phyloP scores from a whole-genome alignment of 2,329 filamentous ascomycete species.

The Waltergamsia citrina region DNA sequence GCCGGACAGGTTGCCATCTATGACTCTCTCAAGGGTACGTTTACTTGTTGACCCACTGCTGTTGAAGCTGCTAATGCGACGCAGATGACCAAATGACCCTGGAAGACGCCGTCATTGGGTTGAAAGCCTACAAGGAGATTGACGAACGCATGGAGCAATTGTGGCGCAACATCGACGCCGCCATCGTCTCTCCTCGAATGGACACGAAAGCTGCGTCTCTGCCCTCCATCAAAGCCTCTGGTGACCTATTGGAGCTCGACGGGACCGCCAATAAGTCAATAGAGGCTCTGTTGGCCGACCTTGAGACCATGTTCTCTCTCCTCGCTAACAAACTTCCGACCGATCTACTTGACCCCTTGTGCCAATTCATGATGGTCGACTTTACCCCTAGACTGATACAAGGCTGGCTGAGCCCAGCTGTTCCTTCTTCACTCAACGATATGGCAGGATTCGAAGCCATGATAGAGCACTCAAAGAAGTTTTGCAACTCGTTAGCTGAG shows the following conservation, averaged over 20 bases:
- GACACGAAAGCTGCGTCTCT: slow-evolving; percentile 22
- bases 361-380: slow-evolving; percentile 59
- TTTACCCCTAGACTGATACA: slow-evolving; percentile 60
- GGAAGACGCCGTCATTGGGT: slow-evolving; percentile 41
- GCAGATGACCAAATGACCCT: slow-evolving; percentile 43
- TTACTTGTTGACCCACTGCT: too few species aligned
- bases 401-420: slow-evolving; percentile 64
- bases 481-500: slow-evolving; percentile 54
- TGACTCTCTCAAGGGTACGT: slow-evolving; percentile 38
- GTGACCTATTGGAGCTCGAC: slow-evolving; percentile 30
- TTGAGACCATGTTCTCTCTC: slow-evolving; percentile 41
- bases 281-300: slow-evolving; percentile 41
- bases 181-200: slow-evolving; percentile 52
- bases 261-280: slow-evolving; percentile 35
- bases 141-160: slow-evolving; percentile 50
- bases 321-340: slow-evolving; percentile 41
- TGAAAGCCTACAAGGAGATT: slow-evolving; percentile 51
- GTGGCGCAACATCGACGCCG: slow-evolving; percentile 53
- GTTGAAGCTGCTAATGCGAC: slow-evolving; percentile 1
- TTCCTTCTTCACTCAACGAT: slow-evolving; percentile 65
- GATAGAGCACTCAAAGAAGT: slow-evolving; percentile 52
- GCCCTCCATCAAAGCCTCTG: slow-evolving; percentile 29
- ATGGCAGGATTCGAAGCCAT: slow-evolving; percentile 63
- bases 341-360: slow-evolving; percentile 50
- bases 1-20: slow-evolving; percentile 46